Evolutionary conservation across 2,329 filamentous ascomycete species (phyloP).

Genomic region (Celoporthe dispersa): DNA sequence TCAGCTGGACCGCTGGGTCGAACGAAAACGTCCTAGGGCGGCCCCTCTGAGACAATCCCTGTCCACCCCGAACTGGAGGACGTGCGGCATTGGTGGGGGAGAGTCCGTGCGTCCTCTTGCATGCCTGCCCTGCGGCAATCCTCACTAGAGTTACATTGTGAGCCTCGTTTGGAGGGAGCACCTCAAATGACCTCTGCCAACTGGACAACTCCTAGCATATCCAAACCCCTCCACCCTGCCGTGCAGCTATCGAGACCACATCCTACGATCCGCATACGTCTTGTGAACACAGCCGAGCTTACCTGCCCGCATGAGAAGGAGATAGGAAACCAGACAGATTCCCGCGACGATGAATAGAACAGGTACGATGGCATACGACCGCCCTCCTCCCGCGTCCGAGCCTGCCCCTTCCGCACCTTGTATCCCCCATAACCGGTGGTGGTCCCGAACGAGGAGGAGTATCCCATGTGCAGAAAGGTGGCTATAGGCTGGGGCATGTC

Average conservation of each 20-base stretch:
- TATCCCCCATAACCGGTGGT: not conserved
- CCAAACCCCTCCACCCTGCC: not conserved
- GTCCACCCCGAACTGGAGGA: not conserved
- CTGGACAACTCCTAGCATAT: slow-evolving; percentile 10
- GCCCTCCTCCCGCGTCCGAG: slow-evolving; percentile 23
- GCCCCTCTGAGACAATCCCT: not conserved
- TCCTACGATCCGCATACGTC: not conserved
- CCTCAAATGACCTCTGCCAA: slow-evolving; percentile 20
- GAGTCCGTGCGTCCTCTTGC: slow-evolving; percentile 26
- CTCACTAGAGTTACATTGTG: slow-evolving; percentile 25
- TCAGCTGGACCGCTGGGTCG: not conserved
- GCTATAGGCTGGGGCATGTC: slow-evolving; percentile 4
- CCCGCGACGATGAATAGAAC: slow-evolving; percentile 31
- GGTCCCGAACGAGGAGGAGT: slow-evolving; percentile 9
- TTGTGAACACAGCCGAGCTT: slow-evolving; percentile 2
- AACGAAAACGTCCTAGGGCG: slow-evolving; percentile 6
- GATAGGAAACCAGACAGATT: slow-evolving; percentile 15
- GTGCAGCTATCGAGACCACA: slow-evolving; percentile 6
- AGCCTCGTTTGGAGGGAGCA: slow-evolving; percentile 21
- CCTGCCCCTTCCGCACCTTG: slow-evolving; percentile 10
- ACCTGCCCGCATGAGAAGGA: not conserved
- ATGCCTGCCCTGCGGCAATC: slow-evolving; percentile 27
- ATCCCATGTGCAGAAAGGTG: not conserved
- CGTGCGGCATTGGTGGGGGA: slow-evolving; percentile 16
- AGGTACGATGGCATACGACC: slow-evolving; percentile 29